These are phyloP conservation scores for Pelargonium nanum DNA, from an alignment of 345 rosid species.

Conservation along the genomic window DNA sequence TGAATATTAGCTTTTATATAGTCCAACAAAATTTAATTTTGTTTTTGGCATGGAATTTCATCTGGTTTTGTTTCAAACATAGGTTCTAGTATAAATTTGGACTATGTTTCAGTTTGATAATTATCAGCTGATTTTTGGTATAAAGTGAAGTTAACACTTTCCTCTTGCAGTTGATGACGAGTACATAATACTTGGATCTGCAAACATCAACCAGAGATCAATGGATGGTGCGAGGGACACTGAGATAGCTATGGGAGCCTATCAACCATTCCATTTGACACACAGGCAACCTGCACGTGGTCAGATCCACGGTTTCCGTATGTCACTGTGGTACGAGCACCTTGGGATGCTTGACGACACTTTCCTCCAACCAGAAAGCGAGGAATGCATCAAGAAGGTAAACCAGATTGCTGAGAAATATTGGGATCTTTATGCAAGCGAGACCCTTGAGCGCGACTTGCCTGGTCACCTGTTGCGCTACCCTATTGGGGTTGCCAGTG, in stretches of 20 bases:
- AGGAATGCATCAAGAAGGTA: conserved; percentile 26
- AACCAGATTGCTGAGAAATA: conserved; percentile 28
- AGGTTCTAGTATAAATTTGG: no score
- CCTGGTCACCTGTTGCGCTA: conserved; percentile 37
- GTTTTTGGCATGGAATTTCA: no score
- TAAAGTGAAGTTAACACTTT: background rate
- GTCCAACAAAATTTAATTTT: no score
- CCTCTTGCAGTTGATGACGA: conserved; percentile 33
- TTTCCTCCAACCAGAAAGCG: conserved; percentile 28
- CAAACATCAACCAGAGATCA: conserved; percentile 44
- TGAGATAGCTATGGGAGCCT: conserved; percentile 38
- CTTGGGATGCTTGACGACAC: conserved; percentile 30
- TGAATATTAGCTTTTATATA: no score
- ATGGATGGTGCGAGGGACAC: conserved; percentile 44
- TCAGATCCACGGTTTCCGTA: conserved; percentile 34
- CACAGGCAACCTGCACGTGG: conserved; percentile 28
- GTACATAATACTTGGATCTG: conserved; percentile 36
- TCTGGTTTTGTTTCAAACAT: no score
- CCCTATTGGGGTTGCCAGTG: conserved; percentile 21
- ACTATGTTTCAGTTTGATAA: background rate
- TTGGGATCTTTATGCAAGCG: conserved; percentile 28
- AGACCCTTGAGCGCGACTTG: conserved; percentile 24
- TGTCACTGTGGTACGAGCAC: conserved; percentile 36
- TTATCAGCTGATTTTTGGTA: background rate
- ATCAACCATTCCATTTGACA: conserved; percentile 33